Percentiles rank a stretch among this genome's conserved stretches.
phyloP scores from a whole-genome alignment of 148 eudicot genomes.

The Amaranthus palmeri region DNA sequence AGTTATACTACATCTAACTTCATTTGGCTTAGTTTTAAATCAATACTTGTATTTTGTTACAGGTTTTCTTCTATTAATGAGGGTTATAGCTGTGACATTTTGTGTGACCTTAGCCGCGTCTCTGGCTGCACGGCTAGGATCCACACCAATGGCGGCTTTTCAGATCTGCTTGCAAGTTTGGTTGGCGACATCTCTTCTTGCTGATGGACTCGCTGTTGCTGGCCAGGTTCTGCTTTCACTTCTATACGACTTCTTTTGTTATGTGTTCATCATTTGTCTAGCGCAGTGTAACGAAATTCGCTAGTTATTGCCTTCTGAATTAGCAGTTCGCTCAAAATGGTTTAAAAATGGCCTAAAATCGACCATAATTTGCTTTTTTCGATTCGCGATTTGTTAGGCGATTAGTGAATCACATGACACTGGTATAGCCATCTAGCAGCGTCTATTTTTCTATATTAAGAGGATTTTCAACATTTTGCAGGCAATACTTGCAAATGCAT shows the following conservation, averaged over 20 bases:
- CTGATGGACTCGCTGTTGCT: conserved; percentile 82
- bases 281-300: too few species aligned
- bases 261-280: neutral
- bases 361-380: too few species aligned
- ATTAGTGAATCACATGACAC: neutral
- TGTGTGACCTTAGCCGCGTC: conserved; percentile 80
- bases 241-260: neutral
- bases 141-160: conserved; percentile 76
- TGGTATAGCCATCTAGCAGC: neutral
- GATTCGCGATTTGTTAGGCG: too few species aligned
- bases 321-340: too few species aligned
- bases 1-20: neutral
- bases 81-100: conserved; percentile 73
- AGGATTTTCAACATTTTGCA: conserved; percentile 6
- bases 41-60: neutral
- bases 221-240: conserved; percentile 47
- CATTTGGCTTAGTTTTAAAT: neutral
- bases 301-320: too few species aligned
- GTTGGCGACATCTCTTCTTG: conserved; percentile 69
- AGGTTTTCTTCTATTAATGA: conserved; percentile 48
- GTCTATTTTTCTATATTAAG: too few species aligned
- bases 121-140: conserved; percentile 64
- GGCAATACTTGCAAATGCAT: conserved; percentile 66
- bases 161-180: conserved; percentile 80
- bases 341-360: too few species aligned